phyloP scores from a whole-genome alignment of 2,329 filamentous ascomycete species.

The Ascochyta lentis region DNA sequence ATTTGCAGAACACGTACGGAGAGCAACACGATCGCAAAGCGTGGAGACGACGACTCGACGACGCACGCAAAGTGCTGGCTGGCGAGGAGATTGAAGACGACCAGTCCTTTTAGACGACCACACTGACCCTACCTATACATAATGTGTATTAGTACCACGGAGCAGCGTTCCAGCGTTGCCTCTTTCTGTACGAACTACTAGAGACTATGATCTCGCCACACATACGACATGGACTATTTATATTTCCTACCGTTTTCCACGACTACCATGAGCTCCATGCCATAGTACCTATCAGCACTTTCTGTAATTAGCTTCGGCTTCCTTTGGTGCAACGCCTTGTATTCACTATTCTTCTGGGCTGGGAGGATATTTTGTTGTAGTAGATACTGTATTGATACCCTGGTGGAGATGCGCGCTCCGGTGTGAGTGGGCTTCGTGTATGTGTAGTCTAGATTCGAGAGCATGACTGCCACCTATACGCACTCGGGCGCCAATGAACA shows the following conservation, averaged over 20 bases:
- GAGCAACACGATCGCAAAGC: constrained; percentile 65
- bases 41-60: constrained; percentile 75
- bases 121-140: constrained; percentile 23
- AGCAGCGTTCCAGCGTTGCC: constrained; percentile 16
- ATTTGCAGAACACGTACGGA: constrained; percentile 57
- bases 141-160: constrained; percentile 38
- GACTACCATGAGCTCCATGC: constrained; percentile 19
- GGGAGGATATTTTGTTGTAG: constrained; percentile 12
- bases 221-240: constrained; percentile 8
- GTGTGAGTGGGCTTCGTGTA: constrained; percentile 24
- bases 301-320: constrained; percentile 12
- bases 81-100: constrained; percentile 60
- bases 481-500: constrained; percentile 12
- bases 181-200: constrained; percentile 12
- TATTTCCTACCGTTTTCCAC: constrained; percentile 11
- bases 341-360: constrained; percentile 4
- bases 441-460: constrained; percentile 11
- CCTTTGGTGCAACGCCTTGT: constrained; percentile 7
- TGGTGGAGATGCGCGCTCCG: constrained; percentile 28
- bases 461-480: constrained; percentile 12
- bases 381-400: constrained; percentile 43
- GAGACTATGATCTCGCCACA: constrained; percentile 16
- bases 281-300: constrained; percentile 10
- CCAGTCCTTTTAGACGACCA: constrained; percentile 24
- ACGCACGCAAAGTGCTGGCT: constrained; percentile 75